Evolutionary conservation across 2,329 filamentous ascomycete species (phyloP).

Genomic region (Pseudocercospora vitis): DNA sequence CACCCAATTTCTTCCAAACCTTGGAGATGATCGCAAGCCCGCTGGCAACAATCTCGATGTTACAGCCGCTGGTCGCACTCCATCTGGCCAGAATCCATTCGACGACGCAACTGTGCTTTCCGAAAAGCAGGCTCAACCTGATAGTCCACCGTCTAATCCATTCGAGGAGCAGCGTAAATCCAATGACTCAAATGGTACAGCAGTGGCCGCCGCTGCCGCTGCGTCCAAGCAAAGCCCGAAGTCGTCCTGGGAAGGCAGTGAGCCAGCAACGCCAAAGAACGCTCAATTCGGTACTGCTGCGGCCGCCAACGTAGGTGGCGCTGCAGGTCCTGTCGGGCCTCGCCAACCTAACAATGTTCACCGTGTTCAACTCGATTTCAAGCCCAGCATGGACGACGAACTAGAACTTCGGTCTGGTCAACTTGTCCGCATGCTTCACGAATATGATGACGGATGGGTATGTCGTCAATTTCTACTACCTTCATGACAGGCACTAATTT

Average conservation of each 20-base stretch:
- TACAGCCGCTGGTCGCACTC: conserved; percentile 35
- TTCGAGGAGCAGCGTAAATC: conserved; percentile 32
- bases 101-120: conserved; percentile 35
- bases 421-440: conserved; percentile 83
- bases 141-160: conserved; percentile 30
- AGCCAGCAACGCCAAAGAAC: conserved; percentile 29
- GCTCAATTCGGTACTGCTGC: conserved; percentile 34
- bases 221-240: conserved; percentile 22
- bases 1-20: conserved; percentile 75
- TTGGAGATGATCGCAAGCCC: conserved; percentile 47
- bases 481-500: conserved; percentile 25
- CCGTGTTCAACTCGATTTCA: conserved; percentile 92
- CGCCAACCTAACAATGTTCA: conserved; percentile 65
- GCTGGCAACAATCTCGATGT: conserved; percentile 37
- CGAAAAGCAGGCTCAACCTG: conserved; percentile 32
- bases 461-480: conserved; percentile 42
- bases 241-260: conserved; percentile 26
- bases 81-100: conserved; percentile 39
- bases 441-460: conserved; percentile 98
- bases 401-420: conserved; percentile 77
- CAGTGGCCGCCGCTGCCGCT: conserved; percentile 10
- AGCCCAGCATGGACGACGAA: conserved; percentile 89
- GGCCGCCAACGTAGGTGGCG: conserved; percentile 39
- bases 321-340: conserved; percentile 42
- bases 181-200: conserved; percentile 18